Evolutionary conservation across 2,329 filamentous ascomycete genomes (phyloP), one percentile per base, ranked within the genome.

Genomic region (Arthrobotrys megalospora): DNA sequence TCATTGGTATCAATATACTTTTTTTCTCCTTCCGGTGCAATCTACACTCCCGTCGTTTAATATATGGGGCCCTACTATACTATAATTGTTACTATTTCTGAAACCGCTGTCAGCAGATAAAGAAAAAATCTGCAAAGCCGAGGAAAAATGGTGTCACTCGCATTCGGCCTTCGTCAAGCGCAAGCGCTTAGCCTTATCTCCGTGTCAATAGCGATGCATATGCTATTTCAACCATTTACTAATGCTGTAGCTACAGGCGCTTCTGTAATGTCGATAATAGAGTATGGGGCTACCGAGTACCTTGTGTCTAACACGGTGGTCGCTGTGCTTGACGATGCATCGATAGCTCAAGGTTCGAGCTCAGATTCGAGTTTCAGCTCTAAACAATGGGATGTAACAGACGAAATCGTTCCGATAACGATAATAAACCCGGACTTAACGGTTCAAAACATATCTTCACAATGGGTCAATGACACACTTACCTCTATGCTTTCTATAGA

Each of bases 271-370:
- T 45, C 53, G 6, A 64, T 70, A 32, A 24, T 76, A 32, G 72
- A 65, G 14, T 48, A 45, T 10, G 50, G 41, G 5, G 21, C 14
- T 21, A 41, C 36, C 24, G 70, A 65, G 32, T 70, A 69, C 19
- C 58, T 76, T 12, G 55, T 70, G 12, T 76, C 72, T 21, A 34
- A 76, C 2, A 70, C 65, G 14, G 72, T 70, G 2, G 58, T 28
- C 14, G 41, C 43, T 14, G 14, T 47, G 6, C 21, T 34, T 16
- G 48, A 70, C n/a, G 50, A 43, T 60, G 34, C 36, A n/a, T 36
- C 47, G 16, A 34, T 43, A 12, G 3, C 12, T 24, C n/a, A 41
- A 2, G 4, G 6, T 43, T 43, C 55, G 19, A 43, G 32, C 41
- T 62, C 41, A 2, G 47, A 14, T 21, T 32, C n/a, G 8, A 24